A percentile compares a stretch with the other conserved stretches of the same genome.
Evolutionary conservation across 2,329 filamentous ascomycete species (phyloP).

Genomic region (Neofusicoccum laricinum): DNA sequence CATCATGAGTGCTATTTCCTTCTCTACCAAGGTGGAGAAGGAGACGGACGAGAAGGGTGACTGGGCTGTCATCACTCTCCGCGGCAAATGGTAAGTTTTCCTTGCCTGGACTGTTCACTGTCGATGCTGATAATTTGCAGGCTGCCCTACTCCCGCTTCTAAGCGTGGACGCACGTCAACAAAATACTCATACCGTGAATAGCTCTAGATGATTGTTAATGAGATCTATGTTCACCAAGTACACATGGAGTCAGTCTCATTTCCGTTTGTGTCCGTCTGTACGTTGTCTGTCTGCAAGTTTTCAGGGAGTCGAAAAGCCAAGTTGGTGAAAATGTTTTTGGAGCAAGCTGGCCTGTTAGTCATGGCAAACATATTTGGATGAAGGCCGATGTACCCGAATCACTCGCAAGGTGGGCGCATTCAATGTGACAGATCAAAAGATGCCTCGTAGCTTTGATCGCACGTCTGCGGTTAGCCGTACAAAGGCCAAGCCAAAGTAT

Average conservation of each 20-base stretch:
- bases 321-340: too few species aligned
- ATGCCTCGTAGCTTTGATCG: too few species aligned
- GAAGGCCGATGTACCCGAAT: too few species aligned
- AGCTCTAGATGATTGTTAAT: conserved; percentile 1
- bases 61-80: conserved; percentile 81
- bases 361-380: too few species aligned
- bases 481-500: too few species aligned
- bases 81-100: conserved; percentile 72
- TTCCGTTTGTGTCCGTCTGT: too few species aligned
- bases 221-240: background rate
- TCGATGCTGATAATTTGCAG: conserved; percentile 28
- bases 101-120: background rate
- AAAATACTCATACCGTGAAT: background rate
- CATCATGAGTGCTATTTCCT: conserved; percentile 95
- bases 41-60: conserved; percentile 81
- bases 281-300: too few species aligned
- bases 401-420: too few species aligned
- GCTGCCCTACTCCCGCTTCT: conserved; percentile 51
- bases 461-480: too few species aligned
- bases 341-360: too few species aligned
- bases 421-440: too few species aligned
- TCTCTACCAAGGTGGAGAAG: conserved; percentile 89
- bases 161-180: conserved; percentile 7
- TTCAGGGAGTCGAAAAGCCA: too few species aligned
- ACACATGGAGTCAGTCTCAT: background rate